Conservation (phyloP, 2,329 filamentous ascomycete species). For the Diplodia mutila region DNA sequence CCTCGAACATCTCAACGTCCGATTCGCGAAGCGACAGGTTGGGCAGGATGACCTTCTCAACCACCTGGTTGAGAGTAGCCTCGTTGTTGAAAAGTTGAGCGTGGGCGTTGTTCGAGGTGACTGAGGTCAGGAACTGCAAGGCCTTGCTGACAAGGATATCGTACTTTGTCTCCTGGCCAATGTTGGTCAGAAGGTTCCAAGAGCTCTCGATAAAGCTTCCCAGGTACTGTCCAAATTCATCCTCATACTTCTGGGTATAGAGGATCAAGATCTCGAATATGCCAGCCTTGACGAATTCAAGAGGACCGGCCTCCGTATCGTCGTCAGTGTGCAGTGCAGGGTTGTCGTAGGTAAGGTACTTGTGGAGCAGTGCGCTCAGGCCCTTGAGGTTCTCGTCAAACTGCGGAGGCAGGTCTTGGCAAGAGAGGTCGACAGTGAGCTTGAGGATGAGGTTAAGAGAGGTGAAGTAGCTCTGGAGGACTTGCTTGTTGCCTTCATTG, state of each 20-base stretch:
- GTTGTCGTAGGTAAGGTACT: conserved; percentile 90
- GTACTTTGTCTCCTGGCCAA: conserved; percentile 87
- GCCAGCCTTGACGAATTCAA: conserved; percentile 88
- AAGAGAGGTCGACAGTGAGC: conserved; percentile 95
- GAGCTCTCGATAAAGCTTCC: conserved; percentile 85
- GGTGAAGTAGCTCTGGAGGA: conserved; percentile 76
- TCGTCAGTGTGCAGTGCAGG: conserved; percentile 81
- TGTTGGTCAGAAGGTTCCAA: conserved; percentile 87
- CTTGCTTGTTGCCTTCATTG: conserved; percentile 74
- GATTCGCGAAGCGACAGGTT: conserved; percentile 91
- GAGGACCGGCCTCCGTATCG: conserved; percentile 80
- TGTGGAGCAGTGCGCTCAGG: conserved; percentile 81
- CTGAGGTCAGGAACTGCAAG: conserved; percentile 89
- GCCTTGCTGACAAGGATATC: conserved; percentile 94
- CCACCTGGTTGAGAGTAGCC: conserved; percentile 78
- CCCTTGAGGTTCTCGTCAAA: conserved; percentile 86
- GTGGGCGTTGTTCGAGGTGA: conserved; percentile 77
- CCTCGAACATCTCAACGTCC: conserved; percentile 94
- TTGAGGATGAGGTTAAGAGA: conserved; percentile 88
- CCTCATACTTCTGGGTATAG: conserved; percentile 93
- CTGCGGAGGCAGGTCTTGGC: conserved; percentile 90
- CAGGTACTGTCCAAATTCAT: conserved; percentile 82
- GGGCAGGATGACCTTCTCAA: conserved; percentile 93
- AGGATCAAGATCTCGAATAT: conserved; percentile 91
- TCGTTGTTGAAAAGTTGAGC: conserved; percentile 84